phyloP scores from a whole-genome alignment of 306 rosid species.

The Cucumis hystrix region DNA sequence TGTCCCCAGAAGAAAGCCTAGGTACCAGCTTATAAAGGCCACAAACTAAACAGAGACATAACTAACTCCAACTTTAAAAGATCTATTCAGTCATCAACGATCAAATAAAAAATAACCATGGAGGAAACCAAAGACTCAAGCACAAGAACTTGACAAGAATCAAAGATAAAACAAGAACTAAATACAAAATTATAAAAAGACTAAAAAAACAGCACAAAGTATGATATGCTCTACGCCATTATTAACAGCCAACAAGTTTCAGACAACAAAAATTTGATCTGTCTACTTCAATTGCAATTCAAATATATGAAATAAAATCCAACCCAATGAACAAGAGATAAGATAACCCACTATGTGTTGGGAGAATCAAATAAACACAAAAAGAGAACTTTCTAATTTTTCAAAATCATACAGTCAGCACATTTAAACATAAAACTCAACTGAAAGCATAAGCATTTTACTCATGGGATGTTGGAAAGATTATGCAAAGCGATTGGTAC shows the following conservation, averaged over 20 bases:
- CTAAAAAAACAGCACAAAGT: too few relatives aligned
- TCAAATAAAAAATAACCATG: not conserved
- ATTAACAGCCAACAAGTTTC: not conserved
- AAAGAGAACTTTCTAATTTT: not conserved
- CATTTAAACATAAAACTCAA: not conserved
- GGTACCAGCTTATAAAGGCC: not conserved
- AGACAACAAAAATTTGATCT: not conserved
- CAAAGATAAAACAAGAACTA: too few relatives aligned
- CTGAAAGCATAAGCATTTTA: not conserved
- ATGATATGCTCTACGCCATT: too few relatives aligned
- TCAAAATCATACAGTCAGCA: not conserved
- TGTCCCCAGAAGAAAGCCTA: not conserved
- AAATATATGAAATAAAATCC: not conserved
- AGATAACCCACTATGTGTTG: not conserved
- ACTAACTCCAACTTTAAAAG: not conserved
- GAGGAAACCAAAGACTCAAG: too few relatives aligned
- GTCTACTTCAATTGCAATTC: not conserved
- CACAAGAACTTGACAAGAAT: too few relatives aligned
- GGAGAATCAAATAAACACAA: not conserved
- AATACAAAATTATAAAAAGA: too few relatives aligned
- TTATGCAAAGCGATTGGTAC: conserved; percentile 16
- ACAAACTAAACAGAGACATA: not conserved
- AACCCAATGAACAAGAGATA: not conserved
- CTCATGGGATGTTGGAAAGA: not conserved
- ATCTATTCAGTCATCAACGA: not conserved